Percentiles rank a stretch among this genome's conserved stretches.
Conservation (phyloP, 1,139 yeast species). For the Candida labiduridarum region DNA sequence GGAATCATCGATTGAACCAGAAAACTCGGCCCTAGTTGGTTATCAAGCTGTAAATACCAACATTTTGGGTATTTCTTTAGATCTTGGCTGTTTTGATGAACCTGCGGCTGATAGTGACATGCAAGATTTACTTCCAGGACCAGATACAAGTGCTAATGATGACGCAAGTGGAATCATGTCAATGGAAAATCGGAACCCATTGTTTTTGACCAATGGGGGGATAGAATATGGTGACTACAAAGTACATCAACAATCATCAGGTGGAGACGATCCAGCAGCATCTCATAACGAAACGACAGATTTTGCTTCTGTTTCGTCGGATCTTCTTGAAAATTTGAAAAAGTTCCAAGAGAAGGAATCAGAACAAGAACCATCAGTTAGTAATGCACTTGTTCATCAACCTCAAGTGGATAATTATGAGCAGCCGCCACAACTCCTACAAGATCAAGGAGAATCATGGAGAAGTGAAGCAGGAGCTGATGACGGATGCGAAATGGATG, state of each 20-base stretch:
- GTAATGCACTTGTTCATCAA: background rate
- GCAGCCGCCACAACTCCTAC: background rate
- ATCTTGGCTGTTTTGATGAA: background rate
- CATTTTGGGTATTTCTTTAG: constrained; percentile 3
- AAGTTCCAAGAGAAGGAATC: background rate
- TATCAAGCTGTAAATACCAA: background rate
- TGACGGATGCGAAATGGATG: too few relatives aligned
- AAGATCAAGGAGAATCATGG: too few relatives aligned
- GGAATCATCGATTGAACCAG: background rate
- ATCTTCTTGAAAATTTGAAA: background rate
- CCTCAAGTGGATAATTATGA: background rate
- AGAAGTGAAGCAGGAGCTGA: too few relatives aligned
- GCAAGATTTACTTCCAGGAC: background rate
- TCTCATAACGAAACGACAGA: too few relatives aligned
- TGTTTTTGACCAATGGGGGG: too few relatives aligned
- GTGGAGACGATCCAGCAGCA: too few relatives aligned
- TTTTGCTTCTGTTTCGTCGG: background rate
- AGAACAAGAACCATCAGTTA: background rate
- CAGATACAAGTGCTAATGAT: too few relatives aligned
- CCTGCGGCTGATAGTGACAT: background rate
- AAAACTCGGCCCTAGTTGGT: background rate
- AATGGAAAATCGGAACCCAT: too few relatives aligned
- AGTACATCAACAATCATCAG: too few relatives aligned
- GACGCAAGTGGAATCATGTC: too few relatives aligned
- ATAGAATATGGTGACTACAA: too few relatives aligned